Percentiles rank a stretch among this genome's conserved stretches.
Evolutionary conservation across 2,329 filamentous ascomycete genomes (phyloP).

Genomic region (Phaeophleospora eucalypticola): DNA sequence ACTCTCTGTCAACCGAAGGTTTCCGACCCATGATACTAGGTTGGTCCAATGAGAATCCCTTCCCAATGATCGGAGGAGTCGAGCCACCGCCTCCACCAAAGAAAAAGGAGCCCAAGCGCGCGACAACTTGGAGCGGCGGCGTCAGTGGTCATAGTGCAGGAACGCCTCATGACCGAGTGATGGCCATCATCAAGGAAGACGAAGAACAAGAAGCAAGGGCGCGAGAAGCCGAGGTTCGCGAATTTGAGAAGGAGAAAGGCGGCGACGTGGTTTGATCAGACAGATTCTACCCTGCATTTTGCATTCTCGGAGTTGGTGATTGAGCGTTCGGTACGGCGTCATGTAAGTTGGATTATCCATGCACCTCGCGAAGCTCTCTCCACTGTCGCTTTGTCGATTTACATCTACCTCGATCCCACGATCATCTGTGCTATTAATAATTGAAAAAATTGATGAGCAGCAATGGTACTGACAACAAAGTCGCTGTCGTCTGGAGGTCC

Average conservation of each 20-base stretch:
- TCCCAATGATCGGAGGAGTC: constrained; percentile 32
- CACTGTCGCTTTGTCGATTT: too few species aligned
- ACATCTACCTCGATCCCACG: too few species aligned
- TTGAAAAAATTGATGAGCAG: too few species aligned
- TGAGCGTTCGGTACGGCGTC: too few species aligned
- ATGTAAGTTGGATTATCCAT: too few species aligned
- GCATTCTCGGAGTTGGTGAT: too few species aligned
- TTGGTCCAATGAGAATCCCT: constrained; percentile 32
- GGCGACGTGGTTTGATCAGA: constrained; percentile 5
- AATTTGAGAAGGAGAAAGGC: constrained; percentile 22
- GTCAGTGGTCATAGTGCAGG: constrained; percentile 26
- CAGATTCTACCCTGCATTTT: too few species aligned
- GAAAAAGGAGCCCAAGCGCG: constrained; percentile 25
- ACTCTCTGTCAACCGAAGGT: constrained; percentile 28
- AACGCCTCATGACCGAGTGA: constrained; percentile 30
- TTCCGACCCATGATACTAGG: constrained; percentile 33
- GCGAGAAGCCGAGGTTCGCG: constrained; percentile 21
- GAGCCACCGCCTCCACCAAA: constrained; percentile 26
- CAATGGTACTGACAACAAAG: too few species aligned
- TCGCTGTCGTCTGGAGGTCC: too few species aligned
- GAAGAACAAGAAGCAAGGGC: constrained; percentile 30
- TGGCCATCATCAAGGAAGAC: constrained; percentile 32
- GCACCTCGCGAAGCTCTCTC: too few species aligned
- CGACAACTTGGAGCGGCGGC: constrained; percentile 25
- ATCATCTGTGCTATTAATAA: too few species aligned